Evolutionary conservation across 2,329 filamentous ascomycete genomes (phyloP).

Genomic region (Fusarium burgessii): DNA sequence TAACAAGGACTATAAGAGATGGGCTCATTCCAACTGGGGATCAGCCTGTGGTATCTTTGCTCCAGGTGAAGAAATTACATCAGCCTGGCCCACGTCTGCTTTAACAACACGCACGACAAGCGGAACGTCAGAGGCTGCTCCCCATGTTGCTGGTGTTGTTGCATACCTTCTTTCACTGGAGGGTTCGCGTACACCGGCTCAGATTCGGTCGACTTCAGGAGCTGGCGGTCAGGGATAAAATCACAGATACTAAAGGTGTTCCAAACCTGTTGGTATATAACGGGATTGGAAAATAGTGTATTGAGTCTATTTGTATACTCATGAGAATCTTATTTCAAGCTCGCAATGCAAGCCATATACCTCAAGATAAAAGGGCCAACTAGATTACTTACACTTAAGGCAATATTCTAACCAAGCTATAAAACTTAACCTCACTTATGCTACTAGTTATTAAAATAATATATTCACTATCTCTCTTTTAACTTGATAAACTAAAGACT

Average conservation of each 20-base stretch:
- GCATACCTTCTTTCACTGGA: conserved; percentile 40
- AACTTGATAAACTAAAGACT: no score
- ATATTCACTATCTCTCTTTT: no score
- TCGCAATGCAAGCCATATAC: no score
- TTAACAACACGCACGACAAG: neutral
- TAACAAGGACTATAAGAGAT: conserved; percentile 50
- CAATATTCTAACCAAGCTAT: no score
- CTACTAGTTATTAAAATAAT: no score
- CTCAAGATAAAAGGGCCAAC: no score
- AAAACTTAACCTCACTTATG: no score
- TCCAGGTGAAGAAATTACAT: conserved; percentile 30
- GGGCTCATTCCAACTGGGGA: conserved; percentile 60
- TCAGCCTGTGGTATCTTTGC: conserved; percentile 22
- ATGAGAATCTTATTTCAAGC: no score
- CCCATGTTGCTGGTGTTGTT: conserved; percentile 38
- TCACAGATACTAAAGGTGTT: conserved; percentile 14
- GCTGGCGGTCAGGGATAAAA: conserved; percentile 25
- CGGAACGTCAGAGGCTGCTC: conserved; percentile 38
- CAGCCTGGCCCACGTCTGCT: conserved; percentile 41
- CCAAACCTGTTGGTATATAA: conserved; percentile 36
- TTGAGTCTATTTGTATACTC: no score
- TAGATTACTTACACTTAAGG: no score
- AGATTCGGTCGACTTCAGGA: conserved; percentile 18
- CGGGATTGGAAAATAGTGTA: conserved; percentile 22
- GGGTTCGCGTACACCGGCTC: conserved; percentile 10